Base-by-base conservation (phyloP, 1,284 basidiomycete species). In the Pascua sp. region DNA sequence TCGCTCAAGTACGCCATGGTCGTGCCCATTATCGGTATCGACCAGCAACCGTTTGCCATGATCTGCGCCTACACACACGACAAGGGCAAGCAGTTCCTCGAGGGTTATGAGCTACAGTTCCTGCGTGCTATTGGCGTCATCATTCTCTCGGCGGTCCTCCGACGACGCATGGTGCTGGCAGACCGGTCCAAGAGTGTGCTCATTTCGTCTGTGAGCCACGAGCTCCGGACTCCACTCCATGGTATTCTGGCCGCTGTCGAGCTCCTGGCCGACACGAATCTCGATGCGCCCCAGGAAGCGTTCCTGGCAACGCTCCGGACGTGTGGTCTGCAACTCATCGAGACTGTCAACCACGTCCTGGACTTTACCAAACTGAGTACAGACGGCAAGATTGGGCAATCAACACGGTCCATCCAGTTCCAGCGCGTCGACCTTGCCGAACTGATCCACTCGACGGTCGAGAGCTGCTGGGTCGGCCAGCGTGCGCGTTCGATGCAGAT, bases 281-380 rank as follows among this genome's bases (percentile, higher is more conserved):
- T 98, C 44, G 89, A 87, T 68, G 84, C 87, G 45, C 86, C 86
- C 18, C 94, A 98, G 73, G 77, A 81, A 4, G 91, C 92, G 0
- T 96, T 94, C 78, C 79, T 97, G 54, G 87, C 79, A 44, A 81
- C 80, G 1, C 73, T 79, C 5, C 71, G 77, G 44, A 76, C 74
- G 0, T 78, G 77, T 57, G 80, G 79, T 13, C 79, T 79, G 51
- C 79, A 79, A 40, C 69, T 82, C 32, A 78, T 81, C 52, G 81
- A 82, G 64, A 79, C 81, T 0, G 93, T 98, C 57, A 97, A 97
- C 71, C 94, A 98, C 68, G 94, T 98, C 8, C 81, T 98, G 41
- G 94, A 97, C 75, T 97, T 95, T 71, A 96, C 93, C 40, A 97
- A 97, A 73, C 82, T 96, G 17, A 93, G 89, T 68, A 91, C 92